Conservation (phyloP, 129 eudicot species). For the Arctium minus region DNA sequence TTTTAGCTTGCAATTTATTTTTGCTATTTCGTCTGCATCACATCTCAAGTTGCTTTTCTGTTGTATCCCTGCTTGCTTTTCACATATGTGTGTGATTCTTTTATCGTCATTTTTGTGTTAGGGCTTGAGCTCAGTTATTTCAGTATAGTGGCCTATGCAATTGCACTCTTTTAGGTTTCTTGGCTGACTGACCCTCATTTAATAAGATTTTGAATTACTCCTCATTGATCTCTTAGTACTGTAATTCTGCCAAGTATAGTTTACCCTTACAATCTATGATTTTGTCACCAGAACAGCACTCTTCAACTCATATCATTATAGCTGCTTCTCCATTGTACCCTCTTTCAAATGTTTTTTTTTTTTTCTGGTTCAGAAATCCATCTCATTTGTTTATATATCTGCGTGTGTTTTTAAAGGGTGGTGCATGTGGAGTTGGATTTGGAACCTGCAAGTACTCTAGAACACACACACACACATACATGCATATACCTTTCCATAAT, state of each 20-base stretch:
- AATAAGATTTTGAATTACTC: neutral
- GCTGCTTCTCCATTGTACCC: neutral
- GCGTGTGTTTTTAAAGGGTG: neutral
- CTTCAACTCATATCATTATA: neutral
- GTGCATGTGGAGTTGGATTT: neutral
- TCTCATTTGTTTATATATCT: neutral
- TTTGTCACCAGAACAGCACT: neutral
- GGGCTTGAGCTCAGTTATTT: neutral
- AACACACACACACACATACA: neutral
- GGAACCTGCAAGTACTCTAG: neutral
- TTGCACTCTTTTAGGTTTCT: neutral
- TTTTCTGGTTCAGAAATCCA: neutral
- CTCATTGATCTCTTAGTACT: neutral
- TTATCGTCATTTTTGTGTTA: neutral
- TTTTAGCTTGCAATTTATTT: neutral
- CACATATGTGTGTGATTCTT: neutral
- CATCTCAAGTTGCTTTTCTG: neutral
- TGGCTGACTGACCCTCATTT: neutral
- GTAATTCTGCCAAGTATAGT: neutral
- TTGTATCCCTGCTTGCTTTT: neutral
- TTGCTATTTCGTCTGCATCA: neutral
- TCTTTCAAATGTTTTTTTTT: neutral
- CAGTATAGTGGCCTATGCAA: neutral
- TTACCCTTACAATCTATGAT: neutral
- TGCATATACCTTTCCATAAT: neutral